Conservation (phyloP, 2,329 filamentous ascomycete genomes). For the Colletotrichum brevisporum region DNA sequence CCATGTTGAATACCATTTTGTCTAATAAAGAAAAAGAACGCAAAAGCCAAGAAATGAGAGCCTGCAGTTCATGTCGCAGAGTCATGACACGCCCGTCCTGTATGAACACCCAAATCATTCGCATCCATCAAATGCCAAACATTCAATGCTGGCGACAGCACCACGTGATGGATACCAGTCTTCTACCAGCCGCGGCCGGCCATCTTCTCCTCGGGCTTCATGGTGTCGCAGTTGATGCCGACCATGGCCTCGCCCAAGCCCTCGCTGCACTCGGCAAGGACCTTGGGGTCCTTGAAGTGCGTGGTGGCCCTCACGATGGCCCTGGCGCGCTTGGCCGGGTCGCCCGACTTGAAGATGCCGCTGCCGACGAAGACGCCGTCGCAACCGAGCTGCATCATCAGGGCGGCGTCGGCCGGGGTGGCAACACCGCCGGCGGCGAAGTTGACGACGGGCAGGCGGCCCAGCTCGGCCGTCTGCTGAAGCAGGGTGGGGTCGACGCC, state of each 20-base stretch:
- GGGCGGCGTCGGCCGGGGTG: constrained; percentile 95
- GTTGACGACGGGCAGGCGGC: constrained; percentile 94
- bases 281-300: constrained; percentile 87
- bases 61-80: constrained; percentile 38
- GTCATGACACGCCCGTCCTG: constrained; percentile 25
- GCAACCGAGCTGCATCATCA: constrained; percentile 99
- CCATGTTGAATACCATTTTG: constrained; percentile 20
- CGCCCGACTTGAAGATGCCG: constrained; percentile 97
- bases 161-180: background rate
- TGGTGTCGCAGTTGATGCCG: constrained; percentile 86
- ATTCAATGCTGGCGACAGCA: background rate
- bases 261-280: constrained; percentile 88
- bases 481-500: constrained; percentile 84
- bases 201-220: constrained; percentile 86
- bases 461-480: constrained; percentile 87
- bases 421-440: constrained; percentile 99
- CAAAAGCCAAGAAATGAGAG: no score
- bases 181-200: constrained; percentile 86
- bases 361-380: constrained; percentile 98
- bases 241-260: constrained; percentile 99
- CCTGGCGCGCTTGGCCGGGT: constrained; percentile 89
- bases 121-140: background rate
- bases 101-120: constrained; percentile 30
- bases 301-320: constrained; percentile 96
- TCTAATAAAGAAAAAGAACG: background rate